These are phyloP conservation scores for Solanum corneliomulleri DNA, from an alignment of 257 asterid species.

Conservation along the genomic window DNA sequence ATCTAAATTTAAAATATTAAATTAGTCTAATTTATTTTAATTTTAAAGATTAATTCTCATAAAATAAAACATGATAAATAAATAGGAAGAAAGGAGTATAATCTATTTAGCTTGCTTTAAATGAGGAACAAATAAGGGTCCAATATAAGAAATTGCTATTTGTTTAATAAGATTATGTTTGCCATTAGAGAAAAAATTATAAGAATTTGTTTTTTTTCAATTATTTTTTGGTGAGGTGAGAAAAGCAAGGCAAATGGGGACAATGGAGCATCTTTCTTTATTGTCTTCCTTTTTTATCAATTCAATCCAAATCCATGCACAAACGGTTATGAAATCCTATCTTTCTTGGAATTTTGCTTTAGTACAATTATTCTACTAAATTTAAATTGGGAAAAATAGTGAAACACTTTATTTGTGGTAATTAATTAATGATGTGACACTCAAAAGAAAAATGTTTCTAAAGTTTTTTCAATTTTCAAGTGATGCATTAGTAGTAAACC, in stretches of 20 bases:
- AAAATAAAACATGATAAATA: neutral
- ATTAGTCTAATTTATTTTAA: neutral
- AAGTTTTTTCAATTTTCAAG: neutral
- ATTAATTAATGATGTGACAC: neutral
- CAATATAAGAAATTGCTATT: neutral
- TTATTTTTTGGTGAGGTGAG: neutral
- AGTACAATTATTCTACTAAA: constrained; percentile 13
- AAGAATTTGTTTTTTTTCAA: neutral
- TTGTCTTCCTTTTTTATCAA: neutral
- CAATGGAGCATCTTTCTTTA: constrained; percentile 16
- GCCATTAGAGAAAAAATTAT: constrained; percentile 25
- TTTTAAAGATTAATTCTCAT: too few species aligned
- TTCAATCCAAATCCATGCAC: neutral
- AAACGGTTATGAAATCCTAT: neutral
- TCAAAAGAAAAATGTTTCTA: neutral
- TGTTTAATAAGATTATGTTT: constrained; percentile 22
- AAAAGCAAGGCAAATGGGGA: constrained; percentile 1
- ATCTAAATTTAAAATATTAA: neutral
- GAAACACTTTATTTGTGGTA: neutral
- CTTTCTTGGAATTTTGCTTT: constrained; percentile 1
- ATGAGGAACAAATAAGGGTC: constrained; percentile 35
- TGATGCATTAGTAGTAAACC: neutral
- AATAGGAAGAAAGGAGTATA: neutral
- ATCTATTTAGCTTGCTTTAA: constrained; percentile 35
- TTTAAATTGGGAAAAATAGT: neutral